Evolutionary conservation across 257 asterid species (phyloP).

Genomic region (Voacanga thouarsii): DNA sequence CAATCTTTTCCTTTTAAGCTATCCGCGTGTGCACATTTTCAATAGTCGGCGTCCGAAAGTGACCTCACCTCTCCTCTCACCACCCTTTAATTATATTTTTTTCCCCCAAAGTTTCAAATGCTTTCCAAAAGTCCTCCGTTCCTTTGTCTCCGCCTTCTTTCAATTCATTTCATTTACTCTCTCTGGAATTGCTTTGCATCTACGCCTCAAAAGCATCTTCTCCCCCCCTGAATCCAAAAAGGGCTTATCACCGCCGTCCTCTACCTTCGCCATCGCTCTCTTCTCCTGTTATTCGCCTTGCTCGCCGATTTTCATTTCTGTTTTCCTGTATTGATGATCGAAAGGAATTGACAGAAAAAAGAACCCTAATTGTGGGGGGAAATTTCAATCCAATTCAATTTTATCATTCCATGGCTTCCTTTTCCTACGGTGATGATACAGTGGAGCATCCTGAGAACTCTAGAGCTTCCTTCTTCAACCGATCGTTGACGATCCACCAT

Average conservation of each 20-base stretch:
- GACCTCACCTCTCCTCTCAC: background rate
- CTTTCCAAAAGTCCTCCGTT: background rate
- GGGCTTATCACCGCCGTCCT: background rate
- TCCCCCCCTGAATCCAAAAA: background rate
- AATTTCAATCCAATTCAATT: background rate
- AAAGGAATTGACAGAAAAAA: background rate
- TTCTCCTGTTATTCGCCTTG: background rate
- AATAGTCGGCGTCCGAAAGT: background rate
- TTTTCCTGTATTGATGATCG: background rate
- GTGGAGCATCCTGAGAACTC: conserved; percentile 32
- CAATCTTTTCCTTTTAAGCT: no score
- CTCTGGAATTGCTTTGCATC: conserved; percentile 3
- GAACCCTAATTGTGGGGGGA: background rate
- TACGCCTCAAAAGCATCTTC: conserved; percentile 8
- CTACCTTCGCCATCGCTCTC: background rate
- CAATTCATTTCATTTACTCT: background rate
- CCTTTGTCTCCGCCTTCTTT: background rate
- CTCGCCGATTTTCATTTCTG: background rate
- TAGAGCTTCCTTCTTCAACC: conserved; percentile 43
- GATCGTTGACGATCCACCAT: conserved; percentile 52
- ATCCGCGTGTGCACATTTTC: background rate
- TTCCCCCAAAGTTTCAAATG: no score
- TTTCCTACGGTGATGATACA: conserved; percentile 24
- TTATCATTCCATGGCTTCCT: conserved; percentile 33
- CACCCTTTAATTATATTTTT: background rate